Base-by-base conservation (phyloP, 1,284 basidiomycete genomes). In the Apiotrichum sp. region DNA sequence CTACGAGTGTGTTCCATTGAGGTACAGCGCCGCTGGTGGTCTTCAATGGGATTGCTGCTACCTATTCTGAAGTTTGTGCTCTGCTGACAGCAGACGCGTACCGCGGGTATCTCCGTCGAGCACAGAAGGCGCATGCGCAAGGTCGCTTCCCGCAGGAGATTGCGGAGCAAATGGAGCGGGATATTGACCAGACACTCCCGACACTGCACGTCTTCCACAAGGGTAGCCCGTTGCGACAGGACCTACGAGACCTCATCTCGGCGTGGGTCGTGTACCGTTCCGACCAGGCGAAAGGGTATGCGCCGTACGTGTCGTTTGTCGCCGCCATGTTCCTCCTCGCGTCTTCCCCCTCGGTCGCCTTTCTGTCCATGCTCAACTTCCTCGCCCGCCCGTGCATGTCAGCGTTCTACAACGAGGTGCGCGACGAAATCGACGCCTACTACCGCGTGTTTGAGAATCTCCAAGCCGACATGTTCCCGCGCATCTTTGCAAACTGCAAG, bases 401-500 rank as follows among this genome's bases (percentile, higher is more conserved):
- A 45, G 86, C 88, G 41, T 95, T 96, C 73, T 95, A 87, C 71
- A 87, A 86, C 32, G 86, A 86, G 22, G 77, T 84, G 0, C 83
- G 82, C 66, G 88, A 90, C 57, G 92, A 95, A 74, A 90, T 93
- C 72, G 81, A 87, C 78, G 77, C 76, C 0, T 78, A 72, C 63
- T 78, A 78, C 58, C 69, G 73, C 43, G 70, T 75, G 8, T 69
- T 75, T 45, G 72, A 75, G 52, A 73, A 74, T 52, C 64, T 74
- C 8, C 71, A 75, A 55, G 70, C 71, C 10, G 72, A 74, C 57
- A 57, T 52, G 45, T 93, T 97, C 86, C 95, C 95, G 0, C 95
- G 92, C 79, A 89, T 93, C 64, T 95, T 90, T 74, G 93, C 93
- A 76, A 95, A 95, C 77, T 93, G 93, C 78, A 93, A 93, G 71